Conservation (phyloP, 495 filamentous ascomycete genomes). For the Rostrohypoxylon terebratum region DNA sequence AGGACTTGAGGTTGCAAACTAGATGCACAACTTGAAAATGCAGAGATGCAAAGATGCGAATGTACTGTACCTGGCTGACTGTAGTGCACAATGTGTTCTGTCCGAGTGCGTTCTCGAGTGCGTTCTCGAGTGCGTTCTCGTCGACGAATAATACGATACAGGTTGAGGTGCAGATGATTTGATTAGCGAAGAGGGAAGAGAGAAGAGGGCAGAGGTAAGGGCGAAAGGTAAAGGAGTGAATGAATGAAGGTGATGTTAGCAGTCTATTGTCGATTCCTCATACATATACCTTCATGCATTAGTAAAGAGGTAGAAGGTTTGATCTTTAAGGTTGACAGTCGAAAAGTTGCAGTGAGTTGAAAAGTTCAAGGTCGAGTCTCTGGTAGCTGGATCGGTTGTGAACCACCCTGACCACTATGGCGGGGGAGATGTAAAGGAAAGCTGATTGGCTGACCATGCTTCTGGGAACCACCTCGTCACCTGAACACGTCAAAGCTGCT, state of each 20-base stretch:
- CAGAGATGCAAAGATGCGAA: background rate
- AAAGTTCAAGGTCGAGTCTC: constrained; percentile 40
- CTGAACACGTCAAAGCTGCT: constrained; percentile 48
- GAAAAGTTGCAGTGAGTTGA: constrained; percentile 23
- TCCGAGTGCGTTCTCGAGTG: background rate
- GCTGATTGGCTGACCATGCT: constrained; percentile 37
- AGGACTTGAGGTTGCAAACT: constrained; percentile 19
- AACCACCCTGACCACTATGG: constrained; percentile 35
- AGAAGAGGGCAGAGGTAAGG: too few species aligned
- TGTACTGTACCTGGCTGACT: constrained; percentile 7
- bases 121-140: background rate
- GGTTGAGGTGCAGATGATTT: background rate
- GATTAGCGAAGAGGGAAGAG: background rate
- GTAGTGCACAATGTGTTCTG: background rate
- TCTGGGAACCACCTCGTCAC: constrained; percentile 47
- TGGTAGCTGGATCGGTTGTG: constrained; percentile 39
- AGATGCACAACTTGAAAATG: background rate
- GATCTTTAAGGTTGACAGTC: too few species aligned
- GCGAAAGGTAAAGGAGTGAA: background rate
- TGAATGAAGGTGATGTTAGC: constrained; percentile 14
- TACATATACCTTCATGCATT: constrained; percentile 1
- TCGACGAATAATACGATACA: constrained; percentile 9
- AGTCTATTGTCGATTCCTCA: constrained; percentile 8
- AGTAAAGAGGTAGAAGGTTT: background rate
- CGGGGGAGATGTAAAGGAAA: constrained; percentile 29